A percentile compares a stretch with the other conserved stretches of the same genome.
Conservation (phyloP, 2,329 filamentous ascomycete species). For the Magnaporthales sp. region DNA sequence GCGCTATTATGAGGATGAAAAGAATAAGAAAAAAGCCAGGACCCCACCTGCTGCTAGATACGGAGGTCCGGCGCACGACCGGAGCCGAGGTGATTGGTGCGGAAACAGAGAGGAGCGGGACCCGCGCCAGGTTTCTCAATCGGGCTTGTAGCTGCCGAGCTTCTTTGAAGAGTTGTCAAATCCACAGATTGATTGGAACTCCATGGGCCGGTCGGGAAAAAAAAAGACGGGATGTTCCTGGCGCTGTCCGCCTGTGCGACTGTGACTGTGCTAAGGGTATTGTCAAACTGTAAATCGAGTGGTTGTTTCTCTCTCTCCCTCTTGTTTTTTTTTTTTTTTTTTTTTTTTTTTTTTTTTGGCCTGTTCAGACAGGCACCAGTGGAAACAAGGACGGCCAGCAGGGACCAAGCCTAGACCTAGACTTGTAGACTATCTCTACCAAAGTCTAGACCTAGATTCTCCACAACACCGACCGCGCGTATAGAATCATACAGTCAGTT, state of each 20-base stretch:
- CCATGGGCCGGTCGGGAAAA: not conserved
- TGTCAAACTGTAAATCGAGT: no score
- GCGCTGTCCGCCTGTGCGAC: no score
- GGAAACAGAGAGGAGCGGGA: not conserved
- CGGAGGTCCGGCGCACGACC: not conserved
- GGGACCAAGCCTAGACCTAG: not conserved
- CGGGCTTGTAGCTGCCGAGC: slow-evolving; percentile 7
- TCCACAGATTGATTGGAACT: not conserved
- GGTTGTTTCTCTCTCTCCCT: no score
- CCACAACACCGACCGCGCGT: not conserved
- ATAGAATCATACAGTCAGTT: not conserved
- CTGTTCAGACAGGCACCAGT: not conserved
- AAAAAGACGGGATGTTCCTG: not conserved
- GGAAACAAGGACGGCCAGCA: not conserved
- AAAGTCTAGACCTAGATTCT: not conserved
- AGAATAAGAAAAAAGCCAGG: no score
- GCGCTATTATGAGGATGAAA: not conserved
- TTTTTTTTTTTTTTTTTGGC: not conserved
- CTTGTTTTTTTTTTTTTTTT: no score
- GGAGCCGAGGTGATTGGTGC: slow-evolving; percentile 3
- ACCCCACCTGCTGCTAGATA: not conserved
- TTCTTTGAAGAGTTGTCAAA: not conserved
- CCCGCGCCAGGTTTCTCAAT: not conserved
- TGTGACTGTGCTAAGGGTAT: no score
- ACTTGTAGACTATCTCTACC: not conserved